Evolutionary conservation across 768 basidiomycete species (phyloP).

Genomic region (Termitomyces sp.): DNA sequence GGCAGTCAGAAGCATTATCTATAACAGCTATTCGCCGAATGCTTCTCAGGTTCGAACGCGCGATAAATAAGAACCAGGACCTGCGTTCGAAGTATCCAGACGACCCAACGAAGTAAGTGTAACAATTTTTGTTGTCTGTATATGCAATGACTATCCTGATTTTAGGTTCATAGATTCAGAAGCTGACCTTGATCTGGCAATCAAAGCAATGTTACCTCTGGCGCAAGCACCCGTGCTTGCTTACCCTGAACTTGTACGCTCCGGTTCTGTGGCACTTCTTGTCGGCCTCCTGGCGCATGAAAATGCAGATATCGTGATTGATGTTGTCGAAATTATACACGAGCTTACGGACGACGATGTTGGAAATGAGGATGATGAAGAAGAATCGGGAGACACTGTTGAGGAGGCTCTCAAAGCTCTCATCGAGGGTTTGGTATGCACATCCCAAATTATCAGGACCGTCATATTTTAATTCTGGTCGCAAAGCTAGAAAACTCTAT

Average conservation of each 20-base stretch:
- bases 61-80: constrained; percentile 93
- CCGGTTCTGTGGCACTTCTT: constrained; percentile 65
- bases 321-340: constrained; percentile 87
- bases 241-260: constrained; percentile 86
- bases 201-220: constrained; percentile 85
- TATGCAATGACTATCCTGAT: neutral
- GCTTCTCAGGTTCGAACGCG: constrained; percentile 80
- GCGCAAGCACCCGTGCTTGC: constrained; percentile 80
- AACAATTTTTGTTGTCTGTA: neutral
- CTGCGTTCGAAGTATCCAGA: constrained; percentile 93
- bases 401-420: constrained; percentile 72
- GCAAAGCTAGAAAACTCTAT: constrained; percentile 76
- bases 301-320: constrained; percentile 96
- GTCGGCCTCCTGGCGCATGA: constrained; percentile 91
- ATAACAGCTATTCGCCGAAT: constrained; percentile 69
- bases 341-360: constrained; percentile 98
- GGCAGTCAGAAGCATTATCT: constrained; percentile 63
- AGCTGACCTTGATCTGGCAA: constrained; percentile 84
- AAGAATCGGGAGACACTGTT: constrained; percentile 59
- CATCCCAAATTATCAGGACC: neutral
- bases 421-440: constrained; percentile 71
- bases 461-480: constrained; percentile 1
- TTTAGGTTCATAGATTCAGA: constrained; percentile 97
- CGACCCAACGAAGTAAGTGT: constrained; percentile 79
- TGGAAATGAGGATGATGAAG: constrained; percentile 67